Base-by-base conservation (phyloP, 176 grass and related monocot species). In the Bromus sterilis region DNA sequence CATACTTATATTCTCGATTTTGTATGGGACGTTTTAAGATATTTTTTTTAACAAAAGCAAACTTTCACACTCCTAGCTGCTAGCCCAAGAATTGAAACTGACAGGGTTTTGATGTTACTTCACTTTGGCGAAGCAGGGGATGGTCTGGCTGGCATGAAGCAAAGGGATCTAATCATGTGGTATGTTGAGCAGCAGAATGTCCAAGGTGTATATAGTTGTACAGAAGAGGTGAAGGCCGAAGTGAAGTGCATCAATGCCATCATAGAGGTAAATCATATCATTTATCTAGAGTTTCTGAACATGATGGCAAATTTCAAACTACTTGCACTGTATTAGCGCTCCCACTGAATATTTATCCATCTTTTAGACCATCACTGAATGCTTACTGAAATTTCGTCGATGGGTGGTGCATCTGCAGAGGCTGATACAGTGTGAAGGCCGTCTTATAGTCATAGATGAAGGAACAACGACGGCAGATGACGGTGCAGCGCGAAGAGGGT, bases 361-460 rank as follows among this genome's bases (percentile, higher is more conserved):
- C n/a, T 7, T 65, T 31, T 46, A 41, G 2, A 28, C 61, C 24
- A 66, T 79, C 39, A 63, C 12, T 44, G 18, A 10, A 40, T 69
- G 11, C 42, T 56, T 28, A 16, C 59, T 88, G n/a, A 75, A 76
- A 53, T 21, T n/a, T 68, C n/a, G 23, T 25, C 7, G 8, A 79
- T 55, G 7, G 11, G 36, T 72, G n/a, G 18, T 74, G 29, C 44
- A 28, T 69, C 48, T 94, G 84, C 95, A 98, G 95, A 94, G 90
- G 79, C 79, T 98, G 59, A 93, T 98, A 80, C 90, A 98, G 64
- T 89, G 86, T 76, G 95, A 98, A 78, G 95, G 95, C 12, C 95
- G 93, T 87, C 88, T 98, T 65, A 91, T 98, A 80, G 95, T 98
- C 29, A 94, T 98, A 26, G 95, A 98, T 20, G 92, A 98, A 60